Percentiles rank a stretch among this genome's conserved stretches.
These are phyloP conservation scores for Panaeolus papilionaceus DNA, from an alignment of 768 basidiomycete genomes.

Conservation along the genomic window DNA sequence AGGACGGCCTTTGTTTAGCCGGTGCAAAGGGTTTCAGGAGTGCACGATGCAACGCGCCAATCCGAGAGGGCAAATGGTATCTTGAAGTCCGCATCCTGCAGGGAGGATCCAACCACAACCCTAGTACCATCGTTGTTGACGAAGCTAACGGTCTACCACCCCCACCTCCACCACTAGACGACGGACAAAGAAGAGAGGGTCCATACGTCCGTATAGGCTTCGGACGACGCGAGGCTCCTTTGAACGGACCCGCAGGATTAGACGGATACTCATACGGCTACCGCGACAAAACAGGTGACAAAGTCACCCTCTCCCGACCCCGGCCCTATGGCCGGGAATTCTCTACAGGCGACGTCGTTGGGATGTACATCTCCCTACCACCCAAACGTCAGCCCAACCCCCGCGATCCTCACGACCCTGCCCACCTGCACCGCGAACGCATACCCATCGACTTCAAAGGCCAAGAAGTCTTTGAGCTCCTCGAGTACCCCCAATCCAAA, in stretches of 20 bases:
- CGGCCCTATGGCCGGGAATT: constrained; percentile 79
- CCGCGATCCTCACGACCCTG: constrained; percentile 79
- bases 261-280: constrained; percentile 94
- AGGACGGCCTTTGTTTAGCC: constrained; percentile 75
- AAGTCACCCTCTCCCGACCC: constrained; percentile 83
- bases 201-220: constrained; percentile 92
- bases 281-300: constrained; percentile 93
- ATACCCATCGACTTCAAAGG: constrained; percentile 95
- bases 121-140: constrained; percentile 39
- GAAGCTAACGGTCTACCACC: constrained; percentile 32
- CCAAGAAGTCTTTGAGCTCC: constrained; percentile 95
- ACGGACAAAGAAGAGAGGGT: constrained; percentile 53
- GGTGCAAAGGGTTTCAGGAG: constrained; percentile 93
- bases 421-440: constrained; percentile 85
- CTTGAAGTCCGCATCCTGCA: constrained; percentile 86
- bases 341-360: constrained; percentile 85
- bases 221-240: constrained; percentile 90
- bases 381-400: constrained; percentile 60
- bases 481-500: constrained; percentile 87
- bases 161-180: background rate
- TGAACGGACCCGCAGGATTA: constrained; percentile 91
- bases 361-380: constrained; percentile 93
- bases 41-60: constrained; percentile 87
- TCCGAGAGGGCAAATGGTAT: constrained; percentile 93
- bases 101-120: constrained; percentile 65